These are phyloP conservation scores for Aspergillus tanneri DNA, from an alignment of 2,329 filamentous ascomycete genomes.

Conservation along the genomic window DNA sequence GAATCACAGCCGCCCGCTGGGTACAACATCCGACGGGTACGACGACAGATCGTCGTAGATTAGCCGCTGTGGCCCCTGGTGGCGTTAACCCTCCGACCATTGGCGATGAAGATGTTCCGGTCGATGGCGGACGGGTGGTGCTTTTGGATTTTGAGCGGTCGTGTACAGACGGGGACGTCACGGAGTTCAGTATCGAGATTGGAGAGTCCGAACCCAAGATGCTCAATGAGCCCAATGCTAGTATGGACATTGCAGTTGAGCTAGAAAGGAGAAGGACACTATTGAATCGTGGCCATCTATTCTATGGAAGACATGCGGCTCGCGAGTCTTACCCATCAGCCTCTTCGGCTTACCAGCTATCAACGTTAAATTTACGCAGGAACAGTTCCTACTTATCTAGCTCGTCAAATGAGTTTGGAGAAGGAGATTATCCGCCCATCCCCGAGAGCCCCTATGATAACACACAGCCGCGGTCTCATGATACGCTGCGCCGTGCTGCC, in stretches of 20 bases:
- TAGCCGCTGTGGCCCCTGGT: conserved; percentile 72
- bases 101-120: conserved; percentile 71
- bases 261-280: conserved; percentile 74
- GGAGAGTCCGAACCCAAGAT: conserved; percentile 68
- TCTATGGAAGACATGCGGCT: conserved; percentile 23
- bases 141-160: conserved; percentile 73
- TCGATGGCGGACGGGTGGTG: conserved; percentile 73
- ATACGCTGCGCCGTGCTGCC: conserved; percentile 69
- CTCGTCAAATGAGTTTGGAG: conserved; percentile 22
- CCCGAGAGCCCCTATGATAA: conserved; percentile 72
- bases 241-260: conserved; percentile 75
- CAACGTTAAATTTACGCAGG: conserved; percentile 19
- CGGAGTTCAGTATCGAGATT: conserved; percentile 69
- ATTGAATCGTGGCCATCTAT: conserved; percentile 55
- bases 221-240: conserved; percentile 70
- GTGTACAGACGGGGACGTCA: conserved; percentile 54
- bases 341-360: conserved; percentile 16
- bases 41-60: conserved; percentile 51
- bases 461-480: conserved; percentile 67
- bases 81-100: conserved; percentile 60
- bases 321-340: conserved; percentile 28
- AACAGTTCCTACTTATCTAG: conserved; percentile 30
- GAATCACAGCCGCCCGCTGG: conserved; percentile 70
- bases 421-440: conserved; percentile 51
- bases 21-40: conserved; percentile 58